Conservation (phyloP, 192 early-diverging fungal species). For the Coemansia sp. region DNA sequence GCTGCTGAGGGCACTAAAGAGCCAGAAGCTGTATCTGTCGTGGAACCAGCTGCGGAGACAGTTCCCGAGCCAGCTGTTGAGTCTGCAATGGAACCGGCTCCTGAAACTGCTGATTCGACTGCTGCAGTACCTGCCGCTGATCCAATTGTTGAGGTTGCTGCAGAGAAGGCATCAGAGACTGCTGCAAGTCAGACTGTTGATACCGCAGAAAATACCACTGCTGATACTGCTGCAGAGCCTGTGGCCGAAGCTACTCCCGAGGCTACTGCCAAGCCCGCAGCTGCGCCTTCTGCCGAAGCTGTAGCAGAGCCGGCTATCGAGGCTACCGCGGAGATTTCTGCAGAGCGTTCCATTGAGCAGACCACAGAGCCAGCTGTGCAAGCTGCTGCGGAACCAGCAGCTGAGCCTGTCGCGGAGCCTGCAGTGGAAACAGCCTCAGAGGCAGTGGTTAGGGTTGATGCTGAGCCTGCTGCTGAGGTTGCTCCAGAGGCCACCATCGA, state of each 20-base stretch:
- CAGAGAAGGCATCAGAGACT: neutral
- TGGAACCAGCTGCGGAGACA: neutral
- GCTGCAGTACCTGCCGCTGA: neutral
- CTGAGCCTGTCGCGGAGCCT: neutral
- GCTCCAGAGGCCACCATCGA: neutral
- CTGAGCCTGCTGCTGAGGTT: no score
- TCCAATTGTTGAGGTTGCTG: neutral
- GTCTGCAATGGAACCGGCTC: neutral
- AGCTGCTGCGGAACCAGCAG: neutral
- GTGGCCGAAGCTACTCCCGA: neutral
- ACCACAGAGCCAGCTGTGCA: constrained; percentile 1
- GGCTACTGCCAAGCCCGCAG: neutral
- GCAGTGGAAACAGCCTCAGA: no score
- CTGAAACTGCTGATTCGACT: neutral
- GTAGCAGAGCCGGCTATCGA: neutral
- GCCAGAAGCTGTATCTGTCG: no score
- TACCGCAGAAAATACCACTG: neutral
- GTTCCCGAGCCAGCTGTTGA: neutral
- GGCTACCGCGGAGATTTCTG: neutral
- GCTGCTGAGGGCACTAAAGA: no score
- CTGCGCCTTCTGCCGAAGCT: no score
- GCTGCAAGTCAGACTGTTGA: neutral
- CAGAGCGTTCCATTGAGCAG: neutral
- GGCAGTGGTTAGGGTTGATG: no score
- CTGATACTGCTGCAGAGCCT: neutral